A percentile compares a stretch with the other conserved stretches of the same genome.
phyloP scores from a whole-genome alignment of 257 asterid genomes.

The Striga asiatica region DNA sequence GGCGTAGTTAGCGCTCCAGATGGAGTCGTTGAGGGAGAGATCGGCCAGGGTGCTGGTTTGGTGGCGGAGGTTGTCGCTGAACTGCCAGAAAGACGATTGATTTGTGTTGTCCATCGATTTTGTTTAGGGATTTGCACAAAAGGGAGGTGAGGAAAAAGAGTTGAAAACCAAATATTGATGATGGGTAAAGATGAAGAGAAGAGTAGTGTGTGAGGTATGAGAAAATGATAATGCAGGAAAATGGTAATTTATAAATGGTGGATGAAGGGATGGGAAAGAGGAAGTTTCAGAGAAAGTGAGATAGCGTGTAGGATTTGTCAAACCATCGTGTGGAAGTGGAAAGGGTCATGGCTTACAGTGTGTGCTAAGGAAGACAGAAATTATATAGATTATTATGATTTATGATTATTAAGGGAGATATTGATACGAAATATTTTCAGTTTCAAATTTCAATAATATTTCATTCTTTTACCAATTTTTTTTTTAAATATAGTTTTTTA shows the following conservation, averaged over 20 bases:
- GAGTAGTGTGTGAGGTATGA: not conserved
- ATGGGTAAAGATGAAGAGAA: too few species aligned
- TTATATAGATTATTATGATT: too few species aligned
- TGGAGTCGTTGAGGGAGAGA: conserved; percentile 80
- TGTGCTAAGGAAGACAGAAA: conserved; percentile 20
- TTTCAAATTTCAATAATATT: too few species aligned
- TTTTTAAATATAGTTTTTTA: too few species aligned
- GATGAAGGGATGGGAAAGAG: not conserved
- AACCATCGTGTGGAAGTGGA: too few species aligned
- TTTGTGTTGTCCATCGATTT: conserved; percentile 51
- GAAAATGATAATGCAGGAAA: not conserved
- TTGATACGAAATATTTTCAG: too few species aligned
- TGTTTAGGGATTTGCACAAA: too few species aligned
- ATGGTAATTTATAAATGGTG: conserved; percentile 13
- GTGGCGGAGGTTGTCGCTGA: conserved; percentile 86
- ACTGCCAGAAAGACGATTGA: conserved; percentile 83
- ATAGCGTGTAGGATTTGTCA: conserved; percentile 73
- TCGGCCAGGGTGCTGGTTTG: conserved; percentile 45
- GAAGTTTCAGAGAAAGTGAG: conserved; percentile 33
- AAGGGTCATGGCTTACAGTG: too few species aligned
- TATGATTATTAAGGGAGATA: too few species aligned
- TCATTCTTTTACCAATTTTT: too few species aligned
- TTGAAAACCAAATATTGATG: not conserved
- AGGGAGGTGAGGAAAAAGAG: not conserved
- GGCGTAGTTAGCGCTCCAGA: conserved; percentile 67